Evolutionary conservation across 768 basidiomycete species (phyloP).

Genomic region (Tulasnella sp.): DNA sequence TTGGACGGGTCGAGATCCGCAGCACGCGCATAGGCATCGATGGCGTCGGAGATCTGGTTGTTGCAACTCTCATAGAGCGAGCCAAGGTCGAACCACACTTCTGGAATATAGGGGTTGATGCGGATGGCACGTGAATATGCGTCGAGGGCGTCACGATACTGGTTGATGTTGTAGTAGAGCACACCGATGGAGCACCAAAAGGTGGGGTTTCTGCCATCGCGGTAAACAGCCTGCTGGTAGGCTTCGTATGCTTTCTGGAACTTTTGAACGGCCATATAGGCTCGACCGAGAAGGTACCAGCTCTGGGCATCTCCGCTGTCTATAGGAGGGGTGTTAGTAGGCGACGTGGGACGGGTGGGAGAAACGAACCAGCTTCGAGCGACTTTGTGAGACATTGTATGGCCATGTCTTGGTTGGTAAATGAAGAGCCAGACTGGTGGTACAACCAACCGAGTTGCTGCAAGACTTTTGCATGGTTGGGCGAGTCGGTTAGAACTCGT

Average conservation of each 20-base stretch:
- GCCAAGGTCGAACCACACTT: constrained; percentile 95
- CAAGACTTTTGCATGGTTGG: constrained; percentile 89
- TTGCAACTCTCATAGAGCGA: constrained; percentile 97
- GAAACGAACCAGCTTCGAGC: constrained; percentile 74
- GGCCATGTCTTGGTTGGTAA: constrained; percentile 91
- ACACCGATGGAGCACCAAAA: constrained; percentile 99
- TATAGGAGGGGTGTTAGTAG: constrained; percentile 25
- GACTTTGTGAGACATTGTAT: constrained; percentile 90
- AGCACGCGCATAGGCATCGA: constrained; percentile 94
- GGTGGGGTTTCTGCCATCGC: constrained; percentile 96
- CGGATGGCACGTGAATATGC: constrained; percentile 98
- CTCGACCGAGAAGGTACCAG: constrained; percentile 97
- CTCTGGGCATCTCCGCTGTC: constrained; percentile 94
- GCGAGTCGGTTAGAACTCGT: constrained; percentile 85
- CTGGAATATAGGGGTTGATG: constrained; percentile 94
- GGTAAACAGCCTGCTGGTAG: constrained; percentile 97
- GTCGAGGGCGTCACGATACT: constrained; percentile 96
- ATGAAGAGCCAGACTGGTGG: constrained; percentile 86
- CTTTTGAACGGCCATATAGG: constrained; percentile 96
- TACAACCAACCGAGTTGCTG: constrained; percentile 98
- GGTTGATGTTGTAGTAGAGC: constrained; percentile 98
- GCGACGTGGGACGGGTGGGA: not conserved
- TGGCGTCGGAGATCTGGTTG: constrained; percentile 96
- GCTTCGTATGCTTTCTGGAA: constrained; percentile 99
- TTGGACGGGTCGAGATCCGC: constrained; percentile 87